Evolutionary conservation across 805 yeast genomes (phyloP), one percentile per base, ranked within the genome.

Genomic region (Teunomyces stri): DNA sequence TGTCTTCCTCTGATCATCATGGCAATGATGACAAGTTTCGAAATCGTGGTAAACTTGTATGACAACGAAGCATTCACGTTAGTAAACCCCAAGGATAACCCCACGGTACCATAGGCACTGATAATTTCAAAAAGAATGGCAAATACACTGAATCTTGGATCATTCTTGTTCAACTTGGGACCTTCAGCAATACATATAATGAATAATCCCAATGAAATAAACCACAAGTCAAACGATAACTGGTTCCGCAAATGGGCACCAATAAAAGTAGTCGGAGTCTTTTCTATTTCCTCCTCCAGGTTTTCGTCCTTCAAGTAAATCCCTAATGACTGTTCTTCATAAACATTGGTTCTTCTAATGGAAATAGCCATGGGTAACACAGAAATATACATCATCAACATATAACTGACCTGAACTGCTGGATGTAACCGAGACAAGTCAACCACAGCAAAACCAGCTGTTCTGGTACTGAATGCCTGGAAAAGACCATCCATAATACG

Each of bases 341-440:
- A 94, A 46, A 94, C 99, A 64, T 94, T 94, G 15, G 99, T 94
- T 64, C 97, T 80, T 70, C 99, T 82, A 52, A 94, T 90, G 33
- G 97, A 89, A 53, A 94, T 94, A 28, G 99, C 99, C 56, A 94
- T 72, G 1, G 99, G 99, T 61, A 91, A 75, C 38, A 92, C 97
- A 12, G 98, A 92, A 22, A 94, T 90, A 69, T 94, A 94, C 99
- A 94, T 94, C 98, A 94, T 92, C 50, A 94, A 78, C 83, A 89
- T 78, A 64, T 94, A 94, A 56, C 94, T 83, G 25, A 94, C 96
- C 64, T 90, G 96, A 43, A 92, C 88, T 0, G 96, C 94, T 0
- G 97, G 94, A 59, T 90, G 94, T 39, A 94, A 72, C 36, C 65
- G 62, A 2, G 89, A 70, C 34, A 94, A 66, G 61, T 85, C 82